These are phyloP conservation scores for Scedosporium aurantiacum DNA, from an alignment of 2,329 filamentous ascomycete species.

Conservation along the genomic window DNA sequence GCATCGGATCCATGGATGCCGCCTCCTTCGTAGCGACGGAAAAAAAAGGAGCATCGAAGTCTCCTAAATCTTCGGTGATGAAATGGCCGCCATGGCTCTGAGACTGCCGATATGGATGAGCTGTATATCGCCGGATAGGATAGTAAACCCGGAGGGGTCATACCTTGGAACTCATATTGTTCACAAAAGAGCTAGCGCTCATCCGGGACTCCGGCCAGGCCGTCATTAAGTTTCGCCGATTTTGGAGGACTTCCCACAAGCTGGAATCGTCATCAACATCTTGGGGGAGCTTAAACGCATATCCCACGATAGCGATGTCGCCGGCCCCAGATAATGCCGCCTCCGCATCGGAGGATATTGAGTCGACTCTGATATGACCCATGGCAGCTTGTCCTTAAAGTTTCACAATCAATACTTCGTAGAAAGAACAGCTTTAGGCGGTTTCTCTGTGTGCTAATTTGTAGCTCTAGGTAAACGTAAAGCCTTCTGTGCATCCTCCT, in stretches of 20 bases:
- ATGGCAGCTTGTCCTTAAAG: no score
- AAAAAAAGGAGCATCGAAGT: slow-evolving; percentile 17
- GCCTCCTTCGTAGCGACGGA: slow-evolving; percentile 13
- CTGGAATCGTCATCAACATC: slow-evolving; percentile 17
- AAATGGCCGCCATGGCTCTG: slow-evolving; percentile 15
- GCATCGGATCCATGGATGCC: slow-evolving; percentile 17
- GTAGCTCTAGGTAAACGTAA: no score
- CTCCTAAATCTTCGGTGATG: slow-evolving; percentile 14
- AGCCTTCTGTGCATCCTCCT: no score
- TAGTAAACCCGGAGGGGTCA: not conserved
- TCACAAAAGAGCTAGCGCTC: slow-evolving; percentile 13
- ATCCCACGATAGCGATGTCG: slow-evolving; percentile 23
- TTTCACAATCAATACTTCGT: no score
- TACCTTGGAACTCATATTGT: not conserved
- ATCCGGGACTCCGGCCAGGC: slow-evolving; percentile 21
- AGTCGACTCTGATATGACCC: not conserved
- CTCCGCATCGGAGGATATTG: not conserved
- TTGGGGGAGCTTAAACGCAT: slow-evolving; percentile 26
- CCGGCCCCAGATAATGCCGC: not conserved
- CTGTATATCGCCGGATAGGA: not conserved
- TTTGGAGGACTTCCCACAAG: slow-evolving; percentile 24
- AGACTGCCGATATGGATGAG: not conserved
- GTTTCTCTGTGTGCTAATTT: no score
- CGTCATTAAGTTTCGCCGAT: slow-evolving; percentile 19
- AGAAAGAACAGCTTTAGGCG: no score